phyloP scores from a whole-genome alignment of 768 basidiomycete genomes.

The Trametes cingulata region DNA sequence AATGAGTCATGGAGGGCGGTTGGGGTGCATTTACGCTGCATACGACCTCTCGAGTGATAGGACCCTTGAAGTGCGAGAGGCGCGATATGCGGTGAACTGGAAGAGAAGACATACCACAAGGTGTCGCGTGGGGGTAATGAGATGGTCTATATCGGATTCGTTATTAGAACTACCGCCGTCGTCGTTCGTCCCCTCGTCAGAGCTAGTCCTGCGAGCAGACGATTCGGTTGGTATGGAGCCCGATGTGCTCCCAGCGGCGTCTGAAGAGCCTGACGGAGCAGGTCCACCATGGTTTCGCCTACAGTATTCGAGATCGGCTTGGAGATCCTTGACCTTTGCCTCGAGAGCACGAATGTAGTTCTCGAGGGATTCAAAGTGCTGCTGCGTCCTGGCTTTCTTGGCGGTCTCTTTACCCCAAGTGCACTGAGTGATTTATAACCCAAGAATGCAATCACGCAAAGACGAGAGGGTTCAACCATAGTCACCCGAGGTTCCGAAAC shows the following conservation, averaged over 20 bases:
- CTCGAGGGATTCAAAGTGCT: conserved; percentile 35
- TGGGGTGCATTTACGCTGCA: not conserved
- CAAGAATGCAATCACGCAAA: not conserved
- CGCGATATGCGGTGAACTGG: not conserved
- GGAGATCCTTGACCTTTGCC: conserved; percentile 30
- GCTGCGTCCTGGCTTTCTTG: conserved; percentile 35
- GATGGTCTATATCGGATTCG: conserved; percentile 31
- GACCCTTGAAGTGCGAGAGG: no score
- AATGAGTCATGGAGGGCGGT: not conserved
- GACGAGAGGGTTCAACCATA: not conserved
- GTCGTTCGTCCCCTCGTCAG: conserved; percentile 14
- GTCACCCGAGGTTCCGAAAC: not conserved
- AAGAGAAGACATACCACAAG: conserved; percentile 19
- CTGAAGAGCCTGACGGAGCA: conserved; percentile 13
- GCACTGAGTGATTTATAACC: conserved; percentile 22
- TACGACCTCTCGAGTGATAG: not conserved
- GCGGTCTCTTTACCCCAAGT: conserved; percentile 37
- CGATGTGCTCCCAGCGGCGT: conserved; percentile 14
- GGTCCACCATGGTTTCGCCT: conserved; percentile 11
- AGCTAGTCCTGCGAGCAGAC: conserved; percentile 1
- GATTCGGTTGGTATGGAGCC: conserved; percentile 15
- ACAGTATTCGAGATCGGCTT: conserved; percentile 25
- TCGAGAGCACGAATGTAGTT: conserved; percentile 31
- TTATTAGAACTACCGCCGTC: conserved; percentile 21
- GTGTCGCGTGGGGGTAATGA: conserved; percentile 25